Percentiles rank a stretch among this genome's conserved stretches.
Evolutionary conservation across 2,329 filamentous ascomycete genomes (phyloP).

Genomic region (Alternaria sp.): DNA sequence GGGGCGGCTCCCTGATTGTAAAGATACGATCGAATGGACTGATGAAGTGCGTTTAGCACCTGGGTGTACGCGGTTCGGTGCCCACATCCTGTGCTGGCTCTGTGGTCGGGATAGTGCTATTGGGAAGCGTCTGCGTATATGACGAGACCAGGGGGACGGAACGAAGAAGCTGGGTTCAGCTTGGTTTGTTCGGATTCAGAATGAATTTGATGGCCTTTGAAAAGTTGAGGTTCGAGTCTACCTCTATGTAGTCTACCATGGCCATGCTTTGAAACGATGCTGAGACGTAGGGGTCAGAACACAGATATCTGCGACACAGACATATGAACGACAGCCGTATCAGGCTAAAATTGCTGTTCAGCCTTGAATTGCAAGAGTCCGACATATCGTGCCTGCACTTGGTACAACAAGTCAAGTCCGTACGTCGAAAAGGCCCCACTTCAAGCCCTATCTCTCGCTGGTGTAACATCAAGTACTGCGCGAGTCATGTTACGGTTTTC

Average conservation of each 20-base stretch:
- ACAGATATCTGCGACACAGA: slow-evolving; percentile 32
- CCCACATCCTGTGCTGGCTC: slow-evolving; percentile 43
- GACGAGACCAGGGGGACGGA: not conserved
- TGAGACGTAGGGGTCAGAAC: slow-evolving; percentile 42
- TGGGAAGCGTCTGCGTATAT: not conserved
- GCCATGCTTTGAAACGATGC: slow-evolving; percentile 40
- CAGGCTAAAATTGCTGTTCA: slow-evolving; percentile 7
- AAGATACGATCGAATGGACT: slow-evolving; percentile 43
- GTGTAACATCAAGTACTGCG: slow-evolving; percentile 2
- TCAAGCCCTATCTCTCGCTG: slow-evolving; percentile 2
- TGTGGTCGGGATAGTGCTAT: not conserved
- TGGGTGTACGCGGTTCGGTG: slow-evolving; percentile 36
- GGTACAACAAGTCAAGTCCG: not conserved
- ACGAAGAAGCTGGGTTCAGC: slow-evolving; percentile 7
- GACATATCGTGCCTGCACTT: not conserved
- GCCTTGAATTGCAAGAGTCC: slow-evolving; percentile 12
- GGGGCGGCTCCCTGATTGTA: slow-evolving; percentile 28
- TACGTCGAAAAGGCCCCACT: not conserved
- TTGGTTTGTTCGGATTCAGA: not conserved
- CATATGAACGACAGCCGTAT: slow-evolving; percentile 25
- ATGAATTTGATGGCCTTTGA: not conserved
- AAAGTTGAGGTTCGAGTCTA: not conserved
- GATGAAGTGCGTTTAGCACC: slow-evolving; percentile 41
- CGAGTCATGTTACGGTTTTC: slow-evolving; percentile 6
- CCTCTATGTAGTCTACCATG: slow-evolving; percentile 20